Base-by-base conservation (phyloP, 2,329 filamentous ascomycete species). In the Fusarium tjaetaba region DNA sequence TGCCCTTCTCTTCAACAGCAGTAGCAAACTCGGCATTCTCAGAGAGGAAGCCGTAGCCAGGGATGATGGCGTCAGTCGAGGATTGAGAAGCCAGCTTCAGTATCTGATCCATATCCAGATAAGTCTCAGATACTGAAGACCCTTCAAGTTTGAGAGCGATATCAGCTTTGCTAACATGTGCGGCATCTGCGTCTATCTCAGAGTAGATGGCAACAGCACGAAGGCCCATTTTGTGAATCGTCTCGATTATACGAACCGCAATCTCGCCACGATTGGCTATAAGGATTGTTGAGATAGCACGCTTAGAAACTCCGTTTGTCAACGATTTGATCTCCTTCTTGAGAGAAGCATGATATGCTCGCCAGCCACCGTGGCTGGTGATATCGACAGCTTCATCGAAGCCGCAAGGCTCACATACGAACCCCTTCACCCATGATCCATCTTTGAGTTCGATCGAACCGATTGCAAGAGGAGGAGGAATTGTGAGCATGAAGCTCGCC, bases 181-280 rank as follows among this genome's bases (percentile, higher is more conserved):
- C 89, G n/a, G 92, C 88, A 67, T 83, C 84, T 38, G 88, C 86
- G 80, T 94, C 93, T 8, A 67, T 70, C 11, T 76, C 88, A 10
- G 92, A 93, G 80, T 93, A 94, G 56, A 94, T 86, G 1, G 92
- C 92, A 8, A 92, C 91, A 15, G 92, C 91, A 49, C 87, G 86
- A 74, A 94, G 90, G 32, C 91, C 91, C 78, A 92, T 88, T 70
- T 90, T 87, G 22, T 88, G 86, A 24, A 92, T 89, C 24, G 92
- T 94, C 52, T 87, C 85, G 70, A 91, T 89, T 43, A 94, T 92
- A 64, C 93, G 89, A 81, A 93, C 84, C 28, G 93, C 93, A 38
- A 80, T 80, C 41, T 86, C 82, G 1, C 89, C 93, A 72, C 93
- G 86, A 78, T 94, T 95, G 15, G 92, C 92, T 73, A 94, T 92